Conservation (phyloP, 1,284 basidiomycete genomes). For the Gymnopus androsaceus region DNA sequence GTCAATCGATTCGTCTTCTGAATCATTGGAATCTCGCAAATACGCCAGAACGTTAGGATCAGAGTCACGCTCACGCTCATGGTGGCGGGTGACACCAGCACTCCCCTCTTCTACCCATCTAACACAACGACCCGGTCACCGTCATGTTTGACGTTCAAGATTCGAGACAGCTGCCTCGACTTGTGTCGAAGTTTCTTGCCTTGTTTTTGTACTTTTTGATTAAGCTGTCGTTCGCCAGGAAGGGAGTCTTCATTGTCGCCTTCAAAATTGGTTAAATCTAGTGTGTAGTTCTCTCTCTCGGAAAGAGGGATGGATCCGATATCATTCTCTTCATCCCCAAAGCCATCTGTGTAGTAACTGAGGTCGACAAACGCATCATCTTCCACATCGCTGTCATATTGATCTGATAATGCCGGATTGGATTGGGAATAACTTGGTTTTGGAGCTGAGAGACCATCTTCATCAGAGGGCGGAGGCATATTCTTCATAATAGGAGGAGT, state of each 20-base stretch:
- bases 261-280: conserved; percentile 82
- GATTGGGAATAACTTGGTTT: conserved; percentile 30
- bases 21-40: background rate
- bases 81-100: background rate
- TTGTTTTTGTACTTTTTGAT: conserved; percentile 61
- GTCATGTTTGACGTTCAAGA: conserved; percentile 9
- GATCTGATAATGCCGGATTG: conserved; percentile 42
- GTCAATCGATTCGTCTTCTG: conserved; percentile 7
- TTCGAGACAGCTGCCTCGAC: conserved; percentile 40
- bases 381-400: conserved; percentile 24
- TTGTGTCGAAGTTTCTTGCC: conserved; percentile 67
- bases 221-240: conserved; percentile 66
- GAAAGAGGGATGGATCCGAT: conserved; percentile 41
- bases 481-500: conserved; percentile 12
- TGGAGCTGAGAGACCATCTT: conserved; percentile 27
- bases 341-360: conserved; percentile 46
- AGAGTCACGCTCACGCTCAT: background rate
- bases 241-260: conserved; percentile 71
- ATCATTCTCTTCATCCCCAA: conserved; percentile 31
- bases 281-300: conserved; percentile 47
- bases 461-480: conserved; percentile 19
- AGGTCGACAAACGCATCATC: conserved; percentile 46
- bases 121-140: background rate
- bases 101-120: background rate
- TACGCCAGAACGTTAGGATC: background rate